A percentile compares a stretch with the other conserved stretches of the same genome.
Evolutionary conservation across 1,139 yeast genomes (phyloP).

Genomic region (Lodderomyces theae): DNA sequence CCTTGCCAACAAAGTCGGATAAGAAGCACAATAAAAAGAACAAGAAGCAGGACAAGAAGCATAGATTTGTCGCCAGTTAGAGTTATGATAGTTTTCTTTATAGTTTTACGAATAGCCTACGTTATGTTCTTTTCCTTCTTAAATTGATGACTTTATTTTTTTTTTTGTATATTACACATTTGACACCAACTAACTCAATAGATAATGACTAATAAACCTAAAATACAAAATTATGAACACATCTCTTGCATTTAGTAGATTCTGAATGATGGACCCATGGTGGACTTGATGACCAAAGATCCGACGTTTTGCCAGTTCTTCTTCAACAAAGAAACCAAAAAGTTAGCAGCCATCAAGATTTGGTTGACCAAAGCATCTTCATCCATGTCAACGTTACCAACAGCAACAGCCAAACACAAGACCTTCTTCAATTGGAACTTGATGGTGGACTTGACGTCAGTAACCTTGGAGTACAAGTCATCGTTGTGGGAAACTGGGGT

Average conservation of each 20-base stretch:
- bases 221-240: too few relatives aligned
- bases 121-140: too few relatives aligned
- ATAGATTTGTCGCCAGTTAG: constrained; percentile 41
- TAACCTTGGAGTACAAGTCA: constrained; percentile 93
- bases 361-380: constrained; percentile 96
- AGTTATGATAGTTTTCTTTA: not conserved
- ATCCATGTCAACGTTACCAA: constrained; percentile 99
- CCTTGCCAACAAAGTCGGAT: constrained; percentile 23
- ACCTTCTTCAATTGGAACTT: constrained; percentile 99
- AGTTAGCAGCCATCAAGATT: constrained; percentile 98
- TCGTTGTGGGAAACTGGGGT: constrained; percentile 99
- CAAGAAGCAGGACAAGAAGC: constrained; percentile 58
- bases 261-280: constrained; percentile 99
- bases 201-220: constrained; percentile 11
- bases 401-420: constrained; percentile 87
- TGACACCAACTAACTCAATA: constrained; percentile 1
- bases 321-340: constrained; percentile 98
- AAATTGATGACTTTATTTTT: too few relatives aligned
- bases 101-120: not conserved
- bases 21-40: constrained; percentile 83
- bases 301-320: constrained; percentile 99
- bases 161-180: constrained; percentile 1
- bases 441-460: constrained; percentile 98
- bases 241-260: constrained; percentile 64
- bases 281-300: constrained; percentile 96